phyloP scores from a whole-genome alignment of 805 yeast species.

The Lipomyces lipofer region DNA sequence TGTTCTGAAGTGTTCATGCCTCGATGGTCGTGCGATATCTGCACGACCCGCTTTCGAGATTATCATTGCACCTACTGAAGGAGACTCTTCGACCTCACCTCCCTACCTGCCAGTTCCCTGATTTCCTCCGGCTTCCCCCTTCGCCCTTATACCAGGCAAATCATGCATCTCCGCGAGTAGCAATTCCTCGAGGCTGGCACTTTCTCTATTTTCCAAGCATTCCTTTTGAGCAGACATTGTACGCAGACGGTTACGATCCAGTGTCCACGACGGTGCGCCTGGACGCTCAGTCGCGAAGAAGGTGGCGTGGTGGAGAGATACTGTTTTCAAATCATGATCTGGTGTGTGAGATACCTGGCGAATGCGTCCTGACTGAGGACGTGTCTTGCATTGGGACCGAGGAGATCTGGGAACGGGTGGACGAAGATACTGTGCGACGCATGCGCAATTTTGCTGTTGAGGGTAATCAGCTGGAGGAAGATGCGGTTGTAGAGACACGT shows the following conservation, averaged over 20 bases:
- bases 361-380: conserved; percentile 5
- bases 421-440: conserved; percentile 7
- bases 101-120: conserved; percentile 22
- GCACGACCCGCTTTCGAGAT: conserved; percentile 17
- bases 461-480: neutral
- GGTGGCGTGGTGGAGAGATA: conserved; percentile 29
- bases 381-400: neutral
- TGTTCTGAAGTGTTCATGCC: too few relatives aligned
- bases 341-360: conserved; percentile 6
- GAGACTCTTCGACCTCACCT: conserved; percentile 22
- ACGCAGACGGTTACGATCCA: conserved; percentile 24
- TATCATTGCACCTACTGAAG: conserved; percentile 13
- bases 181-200: conserved; percentile 27
- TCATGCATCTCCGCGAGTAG: neutral
- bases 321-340: conserved; percentile 1
- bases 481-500: conserved; percentile 16
- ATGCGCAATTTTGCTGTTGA: conserved; percentile 2
- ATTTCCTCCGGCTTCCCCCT: conserved; percentile 10
- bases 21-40: conserved; percentile 1
- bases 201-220: conserved; percentile 22
- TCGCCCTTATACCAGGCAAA: too few relatives aligned
- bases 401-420: conserved; percentile 1
- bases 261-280: neutral
- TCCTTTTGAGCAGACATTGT: conserved; percentile 9
- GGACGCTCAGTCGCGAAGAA: conserved; percentile 9